Evolutionary conservation across 805 yeast species (phyloP).

Genomic region (Saturnispora dispora): DNA sequence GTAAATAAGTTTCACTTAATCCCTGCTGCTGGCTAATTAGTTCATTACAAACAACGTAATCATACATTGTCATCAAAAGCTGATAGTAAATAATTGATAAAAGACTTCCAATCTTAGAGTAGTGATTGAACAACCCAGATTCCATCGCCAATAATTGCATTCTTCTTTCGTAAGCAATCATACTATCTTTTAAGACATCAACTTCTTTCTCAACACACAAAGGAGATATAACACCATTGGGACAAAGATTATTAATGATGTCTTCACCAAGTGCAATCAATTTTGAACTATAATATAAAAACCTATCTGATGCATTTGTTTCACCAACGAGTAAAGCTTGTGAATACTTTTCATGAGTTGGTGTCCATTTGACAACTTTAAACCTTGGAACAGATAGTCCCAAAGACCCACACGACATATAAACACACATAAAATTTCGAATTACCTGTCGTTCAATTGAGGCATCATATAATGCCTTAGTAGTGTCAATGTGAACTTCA

Average conservation of each 20-base stretch:
- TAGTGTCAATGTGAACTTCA: constrained; percentile 23
- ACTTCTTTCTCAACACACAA: constrained; percentile 3
- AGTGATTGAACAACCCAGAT: constrained; percentile 29
- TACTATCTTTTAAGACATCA: constrained; percentile 21
- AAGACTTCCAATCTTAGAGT: constrained; percentile 31
- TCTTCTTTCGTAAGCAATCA: constrained; percentile 33
- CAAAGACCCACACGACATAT: constrained; percentile 42
- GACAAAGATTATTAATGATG: constrained; percentile 33
- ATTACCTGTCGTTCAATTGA: constrained; percentile 30
- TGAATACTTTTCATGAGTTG: constrained; percentile 33
- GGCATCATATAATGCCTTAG: constrained; percentile 21
- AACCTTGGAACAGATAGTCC: constrained; percentile 44
- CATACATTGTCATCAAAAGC: constrained; percentile 42
- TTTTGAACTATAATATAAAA: constrained; percentile 36
- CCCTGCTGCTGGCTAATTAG: constrained; percentile 22
- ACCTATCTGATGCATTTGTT: constrained; percentile 31
- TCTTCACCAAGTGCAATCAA: constrained; percentile 44
- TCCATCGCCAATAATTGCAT: constrained; percentile 34
- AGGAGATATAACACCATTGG: constrained; percentile 16
- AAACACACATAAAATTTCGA: constrained; percentile 39
- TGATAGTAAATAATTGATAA: constrained; percentile 42
- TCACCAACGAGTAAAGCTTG: constrained; percentile 29
- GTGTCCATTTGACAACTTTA: constrained; percentile 40
- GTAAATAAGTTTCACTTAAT: constrained; percentile 28
- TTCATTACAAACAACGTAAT: constrained; percentile 39